A percentile compares a stretch with the other conserved stretches of the same genome.
These are phyloP conservation scores for Colletotrichum echinochloae DNA, from an alignment of 2,329 filamentous ascomycete species.

Conservation along the genomic window DNA sequence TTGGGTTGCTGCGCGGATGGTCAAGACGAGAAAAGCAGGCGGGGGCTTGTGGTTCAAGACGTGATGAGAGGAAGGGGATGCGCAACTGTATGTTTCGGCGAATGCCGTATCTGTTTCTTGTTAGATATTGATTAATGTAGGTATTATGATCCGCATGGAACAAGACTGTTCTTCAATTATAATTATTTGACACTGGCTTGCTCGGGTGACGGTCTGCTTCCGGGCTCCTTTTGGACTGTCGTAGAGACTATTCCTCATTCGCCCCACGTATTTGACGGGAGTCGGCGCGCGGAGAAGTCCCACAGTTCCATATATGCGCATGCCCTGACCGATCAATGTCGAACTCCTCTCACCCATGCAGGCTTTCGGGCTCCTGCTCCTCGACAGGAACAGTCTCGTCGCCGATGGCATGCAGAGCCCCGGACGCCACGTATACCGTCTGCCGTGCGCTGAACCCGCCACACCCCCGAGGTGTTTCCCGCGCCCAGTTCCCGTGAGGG, in stretches of 20 bases:
- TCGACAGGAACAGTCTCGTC: slow-evolving; percentile 42
- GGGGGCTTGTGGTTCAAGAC: slow-evolving; percentile 56
- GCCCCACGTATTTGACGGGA: slow-evolving; percentile 32
- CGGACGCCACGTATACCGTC: slow-evolving; percentile 31
- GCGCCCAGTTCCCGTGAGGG: neutral
- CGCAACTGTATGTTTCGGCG: neutral
- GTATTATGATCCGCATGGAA: neutral
- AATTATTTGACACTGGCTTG: too few species aligned
- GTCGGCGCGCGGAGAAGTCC: slow-evolving; percentile 41
- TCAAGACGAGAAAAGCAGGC: slow-evolving; percentile 53
- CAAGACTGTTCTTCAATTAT: too few species aligned
- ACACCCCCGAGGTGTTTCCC: too few species aligned
- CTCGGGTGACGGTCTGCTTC: neutral
- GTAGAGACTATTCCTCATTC: slow-evolving; percentile 6
- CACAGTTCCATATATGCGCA: slow-evolving; percentile 42
- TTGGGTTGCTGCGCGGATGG: slow-evolving; percentile 53
- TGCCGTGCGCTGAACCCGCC: slow-evolving; percentile 39
- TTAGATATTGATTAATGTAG: too few species aligned
- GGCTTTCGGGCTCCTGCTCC: slow-evolving; percentile 41
- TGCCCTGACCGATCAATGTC: slow-evolving; percentile 37
- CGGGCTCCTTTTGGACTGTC: too few species aligned
- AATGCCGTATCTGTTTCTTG: neutral
- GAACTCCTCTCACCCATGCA: slow-evolving; percentile 40
- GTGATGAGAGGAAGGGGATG: slow-evolving; percentile 27
- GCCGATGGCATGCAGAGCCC: slow-evolving; percentile 44